Evolutionary conservation across 257 asterid genomes (phyloP).

Genomic region (Nicotiana sylvestris): DNA sequence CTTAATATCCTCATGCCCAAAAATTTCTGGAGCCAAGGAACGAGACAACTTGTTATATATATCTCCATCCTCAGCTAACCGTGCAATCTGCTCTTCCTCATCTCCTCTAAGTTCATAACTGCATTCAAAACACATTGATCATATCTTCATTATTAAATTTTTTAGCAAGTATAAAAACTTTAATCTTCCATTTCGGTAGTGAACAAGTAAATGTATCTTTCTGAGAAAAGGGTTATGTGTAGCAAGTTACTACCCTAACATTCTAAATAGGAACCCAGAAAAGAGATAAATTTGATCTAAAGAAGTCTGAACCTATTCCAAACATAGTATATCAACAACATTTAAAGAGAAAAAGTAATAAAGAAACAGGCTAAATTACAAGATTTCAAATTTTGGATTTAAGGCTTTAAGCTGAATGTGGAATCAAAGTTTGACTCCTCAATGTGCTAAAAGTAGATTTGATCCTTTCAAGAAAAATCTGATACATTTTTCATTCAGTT

Average conservation of each 20-base stretch:
- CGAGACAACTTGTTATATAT: conserved; percentile 73
- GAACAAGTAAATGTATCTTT: background rate
- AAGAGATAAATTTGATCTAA: background rate
- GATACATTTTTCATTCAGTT: background rate
- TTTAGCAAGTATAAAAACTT: background rate
- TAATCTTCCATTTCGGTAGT: background rate
- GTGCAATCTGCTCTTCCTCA: conserved; percentile 74
- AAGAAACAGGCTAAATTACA: background rate
- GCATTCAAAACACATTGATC: conserved; percentile 11
- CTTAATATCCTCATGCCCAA: conserved; percentile 90
- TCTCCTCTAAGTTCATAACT: conserved; percentile 71
- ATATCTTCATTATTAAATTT: background rate
- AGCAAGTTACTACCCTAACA: background rate
- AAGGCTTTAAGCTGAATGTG: background rate
- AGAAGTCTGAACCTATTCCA: conserved; percentile 1
- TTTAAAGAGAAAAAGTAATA: background rate
- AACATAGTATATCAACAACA: background rate
- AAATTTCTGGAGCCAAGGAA: conserved; percentile 92
- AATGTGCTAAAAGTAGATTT: background rate
- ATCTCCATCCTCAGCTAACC: conserved; percentile 92
- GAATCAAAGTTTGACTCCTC: background rate
- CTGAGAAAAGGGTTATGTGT: background rate
- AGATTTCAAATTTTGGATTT: background rate
- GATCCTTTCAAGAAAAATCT: background rate
- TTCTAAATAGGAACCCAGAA: background rate